Conservation (phyloP, 768 basidiomycete species). For the Lactarius quietus region DNA sequence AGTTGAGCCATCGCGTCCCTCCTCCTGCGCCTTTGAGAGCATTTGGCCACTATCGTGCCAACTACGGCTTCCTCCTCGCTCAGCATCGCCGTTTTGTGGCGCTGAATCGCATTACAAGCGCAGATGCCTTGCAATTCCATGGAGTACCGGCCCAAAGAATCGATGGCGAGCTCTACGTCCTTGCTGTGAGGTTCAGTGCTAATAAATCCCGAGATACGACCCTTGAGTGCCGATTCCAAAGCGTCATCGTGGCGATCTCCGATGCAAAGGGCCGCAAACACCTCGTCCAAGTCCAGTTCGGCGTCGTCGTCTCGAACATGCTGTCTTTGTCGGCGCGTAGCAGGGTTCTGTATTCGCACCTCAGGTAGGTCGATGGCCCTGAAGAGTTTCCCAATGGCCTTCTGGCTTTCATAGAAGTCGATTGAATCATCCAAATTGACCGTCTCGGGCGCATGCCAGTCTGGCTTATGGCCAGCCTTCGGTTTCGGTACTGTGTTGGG, state of each 20-base stretch:
- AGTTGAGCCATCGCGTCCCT: constrained; percentile 52
- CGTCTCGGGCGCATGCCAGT: constrained; percentile 67
- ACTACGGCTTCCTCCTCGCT: constrained; percentile 63
- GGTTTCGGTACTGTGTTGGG: constrained; percentile 41
- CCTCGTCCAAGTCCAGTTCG: constrained; percentile 32
- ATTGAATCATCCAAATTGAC: constrained; percentile 29
- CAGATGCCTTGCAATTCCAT: constrained; percentile 49
- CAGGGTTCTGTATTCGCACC: constrained; percentile 22
- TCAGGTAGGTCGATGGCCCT: constrained; percentile 55
- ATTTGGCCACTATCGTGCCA: constrained; percentile 64
- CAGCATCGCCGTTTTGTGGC: constrained; percentile 38
- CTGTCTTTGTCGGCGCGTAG: constrained; percentile 25
- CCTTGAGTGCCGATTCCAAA: constrained; percentile 23
- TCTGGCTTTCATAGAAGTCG: constrained; percentile 48
- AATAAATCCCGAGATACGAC: constrained; percentile 30
- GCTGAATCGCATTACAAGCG: constrained; percentile 41
- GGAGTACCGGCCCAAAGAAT: constrained; percentile 38
- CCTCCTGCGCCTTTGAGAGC: constrained; percentile 52
- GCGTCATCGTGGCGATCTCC: constrained; percentile 1
- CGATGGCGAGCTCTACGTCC: constrained; percentile 11
- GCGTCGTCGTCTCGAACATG: constrained; percentile 28
- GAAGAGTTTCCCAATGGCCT: constrained; percentile 60
- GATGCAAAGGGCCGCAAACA: constrained; percentile 20
- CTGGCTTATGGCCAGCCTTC: constrained; percentile 42
- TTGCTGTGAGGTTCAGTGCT: constrained; percentile 9